Conservation (phyloP, 148 eudicot genomes). For the Bassia scoparia region DNA sequence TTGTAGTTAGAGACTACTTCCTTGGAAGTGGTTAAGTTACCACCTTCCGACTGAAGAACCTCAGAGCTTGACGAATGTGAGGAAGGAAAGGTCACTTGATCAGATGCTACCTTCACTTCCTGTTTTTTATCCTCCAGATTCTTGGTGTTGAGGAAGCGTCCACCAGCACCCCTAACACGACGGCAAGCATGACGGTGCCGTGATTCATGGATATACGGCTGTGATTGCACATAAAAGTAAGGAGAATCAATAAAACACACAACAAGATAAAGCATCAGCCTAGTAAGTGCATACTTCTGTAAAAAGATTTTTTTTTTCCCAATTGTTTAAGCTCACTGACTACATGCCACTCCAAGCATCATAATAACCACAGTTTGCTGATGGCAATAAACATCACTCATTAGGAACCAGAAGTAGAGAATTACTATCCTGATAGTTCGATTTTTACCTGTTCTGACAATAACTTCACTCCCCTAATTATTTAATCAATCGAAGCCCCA, state of each 20-base stretch:
- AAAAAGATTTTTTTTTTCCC: too few species aligned
- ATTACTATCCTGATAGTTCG: too few species aligned
- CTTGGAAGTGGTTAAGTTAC: conserved; percentile 27
- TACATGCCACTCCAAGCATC: not conserved
- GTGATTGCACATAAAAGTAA: conserved; percentile 3
- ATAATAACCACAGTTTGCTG: too few species aligned
- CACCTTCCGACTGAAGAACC: conserved; percentile 36
- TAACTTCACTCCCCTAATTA: too few species aligned
- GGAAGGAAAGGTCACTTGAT: conserved; percentile 24
- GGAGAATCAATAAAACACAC: not conserved
- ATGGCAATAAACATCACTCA: too few species aligned
- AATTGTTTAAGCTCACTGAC: not conserved
- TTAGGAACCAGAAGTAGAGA: too few species aligned
- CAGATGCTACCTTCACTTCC: conserved; percentile 12
- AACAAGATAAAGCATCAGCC: not conserved
- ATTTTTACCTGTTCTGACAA: too few species aligned
- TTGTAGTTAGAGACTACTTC: conserved; percentile 27
- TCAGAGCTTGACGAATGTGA: conserved; percentile 36
- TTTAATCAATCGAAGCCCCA: too few species aligned
- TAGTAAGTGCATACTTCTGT: too few species aligned
- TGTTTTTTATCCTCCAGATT: conserved; percentile 8
- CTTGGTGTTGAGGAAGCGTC: conserved; percentile 41
- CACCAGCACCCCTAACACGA: conserved; percentile 45
- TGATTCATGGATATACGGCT: conserved; percentile 47
- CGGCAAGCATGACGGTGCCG: conserved; percentile 45